phyloP scores from a whole-genome alignment of 108 stramenopile species.

The Mayamaea pseudoterrestris region DNA sequence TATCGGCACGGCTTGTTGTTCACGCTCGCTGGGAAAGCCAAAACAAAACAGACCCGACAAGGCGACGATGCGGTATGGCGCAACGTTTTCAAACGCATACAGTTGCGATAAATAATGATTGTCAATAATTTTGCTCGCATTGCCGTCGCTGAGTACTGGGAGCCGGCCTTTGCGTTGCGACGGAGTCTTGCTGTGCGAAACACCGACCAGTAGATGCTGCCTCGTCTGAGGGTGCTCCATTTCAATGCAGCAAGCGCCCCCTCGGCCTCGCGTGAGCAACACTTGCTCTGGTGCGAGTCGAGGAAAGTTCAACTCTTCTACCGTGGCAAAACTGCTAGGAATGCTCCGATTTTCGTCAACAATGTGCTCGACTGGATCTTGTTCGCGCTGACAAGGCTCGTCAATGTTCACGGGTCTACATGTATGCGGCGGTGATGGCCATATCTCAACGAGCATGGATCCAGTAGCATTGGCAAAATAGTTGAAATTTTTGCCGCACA shows the following conservation, averaged over 20 bases:
- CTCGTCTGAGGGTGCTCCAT: background rate
- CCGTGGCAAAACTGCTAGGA: conserved; percentile 4
- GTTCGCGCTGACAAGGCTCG: conserved; percentile 1
- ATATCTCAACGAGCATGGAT: conserved; percentile 1
- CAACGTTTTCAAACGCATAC: conserved; percentile 8
- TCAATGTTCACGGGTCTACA: background rate
- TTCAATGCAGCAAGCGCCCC: conserved; percentile 9
- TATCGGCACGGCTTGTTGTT: background rate
- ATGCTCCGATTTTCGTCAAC: background rate
- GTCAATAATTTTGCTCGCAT: background rate
- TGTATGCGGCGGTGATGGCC: conserved; percentile 6
- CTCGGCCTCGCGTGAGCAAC: conserved; percentile 6
- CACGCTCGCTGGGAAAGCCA: background rate
- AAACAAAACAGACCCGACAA: conserved; percentile 14
- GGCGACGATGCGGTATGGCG: conserved; percentile 7
- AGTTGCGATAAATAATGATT: conserved; percentile 10
- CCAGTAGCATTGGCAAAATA: conserved; percentile 3
- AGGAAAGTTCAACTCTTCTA: conserved; percentile 4
- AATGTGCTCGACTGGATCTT: background rate
- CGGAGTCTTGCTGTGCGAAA: conserved; percentile 4
- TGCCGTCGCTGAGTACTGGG: background rate
- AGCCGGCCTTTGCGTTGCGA: conserved; percentile 2
- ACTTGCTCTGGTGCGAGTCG: background rate
- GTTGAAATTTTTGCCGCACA: conserved; percentile 12
- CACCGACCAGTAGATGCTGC: conserved; percentile 5